Evolutionary conservation across 2,329 filamentous ascomycete genomes (phyloP).

Genomic region (Drechslerella dactyloides): DNA sequence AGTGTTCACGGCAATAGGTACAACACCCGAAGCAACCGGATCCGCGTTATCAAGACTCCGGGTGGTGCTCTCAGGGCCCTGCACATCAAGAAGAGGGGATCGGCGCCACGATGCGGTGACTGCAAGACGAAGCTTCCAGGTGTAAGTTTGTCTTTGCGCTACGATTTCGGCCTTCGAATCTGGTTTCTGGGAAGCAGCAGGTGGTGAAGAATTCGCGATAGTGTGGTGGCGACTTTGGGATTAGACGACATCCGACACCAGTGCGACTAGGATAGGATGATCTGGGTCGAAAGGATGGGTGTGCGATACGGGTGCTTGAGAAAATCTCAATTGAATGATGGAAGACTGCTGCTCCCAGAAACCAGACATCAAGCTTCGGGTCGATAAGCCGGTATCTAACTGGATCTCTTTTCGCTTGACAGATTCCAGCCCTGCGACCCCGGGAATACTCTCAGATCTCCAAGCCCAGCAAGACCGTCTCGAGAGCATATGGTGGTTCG

Average conservation of each 20-base stretch:
- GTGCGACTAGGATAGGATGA: neutral
- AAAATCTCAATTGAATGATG: neutral
- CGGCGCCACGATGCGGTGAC: slow-evolving; percentile 98
- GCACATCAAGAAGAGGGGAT: slow-evolving; percentile 99
- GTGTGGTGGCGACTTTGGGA: neutral
- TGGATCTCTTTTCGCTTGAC: slow-evolving; percentile 38
- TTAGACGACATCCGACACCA: neutral
- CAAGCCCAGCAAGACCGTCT: slow-evolving; percentile 98
- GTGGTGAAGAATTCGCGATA: neutral
- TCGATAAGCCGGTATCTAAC: slow-evolving; percentile 17
- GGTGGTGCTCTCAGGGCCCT: slow-evolving; percentile 94
- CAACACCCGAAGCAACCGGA: slow-evolving; percentile 98
- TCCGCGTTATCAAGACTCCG: slow-evolving; percentile 93
- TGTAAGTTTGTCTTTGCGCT: slow-evolving; percentile 69
- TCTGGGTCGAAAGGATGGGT: neutral
- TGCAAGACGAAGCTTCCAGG: slow-evolving; percentile 96
- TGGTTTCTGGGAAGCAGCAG: slow-evolving; percentile 29
- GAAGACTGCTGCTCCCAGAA: neutral
- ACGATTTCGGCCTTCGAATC: neutral
- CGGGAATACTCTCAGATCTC: slow-evolving; percentile 97
- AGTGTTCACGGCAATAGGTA: slow-evolving; percentile 66
- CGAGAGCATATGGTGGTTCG: slow-evolving; percentile 96
- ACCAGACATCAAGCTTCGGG: neutral
- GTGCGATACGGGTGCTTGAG: neutral
- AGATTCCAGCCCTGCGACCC: slow-evolving; percentile 96